Evolutionary conservation across 1,284 basidiomycete species (phyloP).

Genomic region (Boletus mariae): DNA sequence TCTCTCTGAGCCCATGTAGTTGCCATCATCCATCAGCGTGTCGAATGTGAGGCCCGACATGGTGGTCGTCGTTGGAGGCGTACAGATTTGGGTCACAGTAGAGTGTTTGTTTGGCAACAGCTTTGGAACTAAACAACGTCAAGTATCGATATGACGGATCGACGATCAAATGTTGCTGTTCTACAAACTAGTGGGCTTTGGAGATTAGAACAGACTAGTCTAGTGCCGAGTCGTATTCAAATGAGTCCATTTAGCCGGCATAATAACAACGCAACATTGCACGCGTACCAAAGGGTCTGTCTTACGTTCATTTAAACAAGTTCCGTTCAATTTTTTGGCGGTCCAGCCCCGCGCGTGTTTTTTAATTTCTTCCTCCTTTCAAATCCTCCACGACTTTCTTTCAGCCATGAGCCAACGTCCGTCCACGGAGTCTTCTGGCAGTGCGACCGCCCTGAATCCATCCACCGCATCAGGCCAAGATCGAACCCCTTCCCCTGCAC

Average conservation of each 20-base stretch:
- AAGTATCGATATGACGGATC: too few species aligned
- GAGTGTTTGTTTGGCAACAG: slow-evolving; percentile 34
- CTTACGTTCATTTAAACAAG: slow-evolving; percentile 26
- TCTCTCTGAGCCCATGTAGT: slow-evolving; percentile 66
- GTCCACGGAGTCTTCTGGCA: slow-evolving; percentile 25
- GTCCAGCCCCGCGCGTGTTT: not conserved
- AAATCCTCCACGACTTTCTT: slow-evolving; percentile 11
- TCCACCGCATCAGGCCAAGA: slow-evolving; percentile 19
- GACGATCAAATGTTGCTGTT: not conserved
- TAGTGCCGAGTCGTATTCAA: not conserved
- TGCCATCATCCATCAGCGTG: slow-evolving; percentile 70
- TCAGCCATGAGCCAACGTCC: slow-evolving; percentile 30
- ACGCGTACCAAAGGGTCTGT: slow-evolving; percentile 10
- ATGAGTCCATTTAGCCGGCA: not conserved
- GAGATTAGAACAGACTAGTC: not conserved
- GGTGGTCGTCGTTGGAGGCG: slow-evolving; percentile 13
- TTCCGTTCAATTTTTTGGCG: slow-evolving; percentile 13
- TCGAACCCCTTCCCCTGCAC: slow-evolving; percentile 30
- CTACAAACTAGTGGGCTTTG: not conserved
- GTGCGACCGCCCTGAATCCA: slow-evolving; percentile 17
- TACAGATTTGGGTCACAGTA: slow-evolving; percentile 5
- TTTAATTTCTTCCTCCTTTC: not conserved
- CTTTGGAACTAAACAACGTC: slow-evolving; percentile 33
- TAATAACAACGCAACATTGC: slow-evolving; percentile 2
- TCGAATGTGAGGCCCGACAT: slow-evolving; percentile 75